These are phyloP conservation scores for Trichoderma erinaceum DNA, from an alignment of 495 filamentous ascomycete species.

Conservation along the genomic window DNA sequence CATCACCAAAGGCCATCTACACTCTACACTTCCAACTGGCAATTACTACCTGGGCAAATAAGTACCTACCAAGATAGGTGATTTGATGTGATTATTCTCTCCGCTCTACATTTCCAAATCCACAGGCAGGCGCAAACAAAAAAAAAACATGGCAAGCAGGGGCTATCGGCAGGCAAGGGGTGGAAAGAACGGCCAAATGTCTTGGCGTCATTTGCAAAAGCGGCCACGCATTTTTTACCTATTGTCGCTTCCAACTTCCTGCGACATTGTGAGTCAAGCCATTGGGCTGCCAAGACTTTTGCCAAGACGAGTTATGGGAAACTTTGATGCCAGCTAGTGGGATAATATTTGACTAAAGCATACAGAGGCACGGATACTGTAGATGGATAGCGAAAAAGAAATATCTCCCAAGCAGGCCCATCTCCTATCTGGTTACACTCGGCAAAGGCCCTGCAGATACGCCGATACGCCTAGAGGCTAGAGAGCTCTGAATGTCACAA, in stretches of 20 bases:
- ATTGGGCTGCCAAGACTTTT: neutral
- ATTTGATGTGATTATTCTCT: neutral
- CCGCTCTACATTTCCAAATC: neutral
- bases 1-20: no score
- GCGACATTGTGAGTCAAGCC: neutral
- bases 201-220: conserved; percentile 1
- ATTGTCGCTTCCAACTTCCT: neutral
- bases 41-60: no score
- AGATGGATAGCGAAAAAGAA: no score
- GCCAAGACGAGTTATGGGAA: neutral
- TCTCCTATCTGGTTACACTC: no score
- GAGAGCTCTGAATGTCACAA: no score
- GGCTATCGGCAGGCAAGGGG: neutral
- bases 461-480: no score
- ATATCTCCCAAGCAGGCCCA: no score
- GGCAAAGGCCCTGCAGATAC: no score
- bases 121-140: neutral
- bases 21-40: no score
- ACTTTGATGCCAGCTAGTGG: neutral
- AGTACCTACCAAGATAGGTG: no score
- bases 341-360: no score
- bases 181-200: neutral
- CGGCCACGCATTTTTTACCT: neutral
- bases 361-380: no score
- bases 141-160: neutral